Base-by-base conservation (phyloP, 257 asterid species). In the Knoxia roxburghii region DNA sequence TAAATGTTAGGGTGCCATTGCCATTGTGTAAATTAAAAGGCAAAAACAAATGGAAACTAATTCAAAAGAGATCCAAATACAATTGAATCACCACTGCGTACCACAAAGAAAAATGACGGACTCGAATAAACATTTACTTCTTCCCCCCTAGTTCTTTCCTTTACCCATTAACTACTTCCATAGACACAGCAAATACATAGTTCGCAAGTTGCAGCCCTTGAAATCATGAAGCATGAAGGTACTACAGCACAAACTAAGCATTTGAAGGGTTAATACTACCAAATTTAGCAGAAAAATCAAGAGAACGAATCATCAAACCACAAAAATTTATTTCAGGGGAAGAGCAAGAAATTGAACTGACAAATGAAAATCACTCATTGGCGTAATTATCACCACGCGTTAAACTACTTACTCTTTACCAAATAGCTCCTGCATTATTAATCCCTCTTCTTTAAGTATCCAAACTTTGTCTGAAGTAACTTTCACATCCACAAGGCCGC, bases 401-500 rank as follows among this genome's bases (percentile, higher is more conserved):
- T 32, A 12, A 64, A 64, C 58, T 63, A 79, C 91, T 85, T 86
- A 90, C 98, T 80, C 84, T 10, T 71, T 72, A 27, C 39, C 67
- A 76, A 72, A 79, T 73, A 90, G 68, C 68, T 82, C 85, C 69
- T 82, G 87, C 87, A 82, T 77, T 56, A 86, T 70, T 72, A 93
- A 84, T 64, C 84, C 87, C 61, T 81, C 87, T 79, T 88, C 95
- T 72, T 84, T 86, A 58, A 93, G 96, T 72, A 90, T 78, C 95
- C 95, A 93, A 73, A 90, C 81, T 73, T 82, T 77, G 76, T 81
- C 73, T 18, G 84, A 78, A 58, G 87, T 71, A 73, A 93, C 83
- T 71, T 77, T 88, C 74, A 93, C 85, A 80, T 93, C 99, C 74
- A 90, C 70, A 32, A 75, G 80, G 73, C 76, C 91, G 71, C 80